phyloP scores from a whole-genome alignment of 331 rosid genomes.

The Stylosanthes scabra region DNA sequence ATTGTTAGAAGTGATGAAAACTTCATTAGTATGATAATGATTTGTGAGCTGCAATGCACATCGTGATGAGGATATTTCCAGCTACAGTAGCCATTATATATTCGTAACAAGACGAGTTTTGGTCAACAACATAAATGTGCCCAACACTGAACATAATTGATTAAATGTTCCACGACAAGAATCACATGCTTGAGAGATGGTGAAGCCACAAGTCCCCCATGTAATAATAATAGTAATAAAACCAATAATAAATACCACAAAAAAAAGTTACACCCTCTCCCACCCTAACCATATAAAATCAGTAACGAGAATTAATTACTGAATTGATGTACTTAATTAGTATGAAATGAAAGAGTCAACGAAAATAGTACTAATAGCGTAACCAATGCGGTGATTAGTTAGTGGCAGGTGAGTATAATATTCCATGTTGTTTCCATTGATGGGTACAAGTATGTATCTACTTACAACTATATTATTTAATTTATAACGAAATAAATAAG shows the following conservation, averaged over 20 bases:
- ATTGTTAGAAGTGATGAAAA: neutral
- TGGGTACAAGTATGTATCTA: neutral
- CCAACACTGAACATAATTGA: slow-evolving; percentile 6
- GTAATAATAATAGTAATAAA: neutral
- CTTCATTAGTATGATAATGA: slow-evolving; percentile 10
- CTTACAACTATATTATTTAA: neutral
- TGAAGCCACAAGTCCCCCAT: slow-evolving; percentile 4
- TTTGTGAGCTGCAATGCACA: slow-evolving; percentile 19
- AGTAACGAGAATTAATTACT: too few species aligned
- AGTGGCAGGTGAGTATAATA: neutral
- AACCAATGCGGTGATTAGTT: neutral
- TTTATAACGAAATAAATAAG: slow-evolving; percentile 1
- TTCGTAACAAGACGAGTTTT: neutral
- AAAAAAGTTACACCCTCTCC: neutral
- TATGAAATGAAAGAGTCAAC: too few species aligned
- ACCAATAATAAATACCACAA: neutral
- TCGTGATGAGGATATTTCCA: neutral
- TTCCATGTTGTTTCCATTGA: neutral
- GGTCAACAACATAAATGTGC: slow-evolving; percentile 33
- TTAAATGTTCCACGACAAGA: slow-evolving; percentile 26
- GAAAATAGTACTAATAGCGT: neutral
- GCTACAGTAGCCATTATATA: too few species aligned
- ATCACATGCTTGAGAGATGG: neutral
- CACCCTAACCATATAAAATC: neutral
- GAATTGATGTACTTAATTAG: too few species aligned